Percentiles rank a stretch among this genome's conserved stretches.
Evolutionary conservation across 305 asterid species (phyloP).

Genomic region (Fraxinus dipetala): DNA sequence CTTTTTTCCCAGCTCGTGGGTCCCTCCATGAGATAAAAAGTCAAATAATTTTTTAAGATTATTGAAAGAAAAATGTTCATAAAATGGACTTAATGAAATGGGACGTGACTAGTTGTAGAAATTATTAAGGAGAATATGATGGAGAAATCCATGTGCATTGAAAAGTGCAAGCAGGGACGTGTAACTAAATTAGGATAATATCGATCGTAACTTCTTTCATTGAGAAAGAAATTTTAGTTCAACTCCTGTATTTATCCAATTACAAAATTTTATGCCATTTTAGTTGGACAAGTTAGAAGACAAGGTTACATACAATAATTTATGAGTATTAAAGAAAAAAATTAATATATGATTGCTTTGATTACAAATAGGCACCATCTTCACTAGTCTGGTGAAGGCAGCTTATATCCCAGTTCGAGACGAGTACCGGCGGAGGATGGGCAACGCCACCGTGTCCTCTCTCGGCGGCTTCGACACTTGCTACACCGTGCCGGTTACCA

Average conservation of each 20-base stretch:
- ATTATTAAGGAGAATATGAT: not conserved
- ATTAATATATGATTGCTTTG: not conserved
- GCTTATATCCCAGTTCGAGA: conserved; percentile 78
- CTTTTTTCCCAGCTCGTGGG: too few species aligned
- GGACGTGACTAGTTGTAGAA: not conserved
- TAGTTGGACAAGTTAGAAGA: not conserved
- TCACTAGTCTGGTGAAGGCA: conserved; percentile 70
- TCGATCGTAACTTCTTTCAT: not conserved
- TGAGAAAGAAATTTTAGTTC: not conserved
- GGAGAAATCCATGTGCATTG: not conserved
- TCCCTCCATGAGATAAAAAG: too few species aligned
- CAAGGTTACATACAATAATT: not conserved
- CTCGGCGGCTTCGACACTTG: conserved; percentile 97
- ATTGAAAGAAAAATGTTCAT: not conserved
- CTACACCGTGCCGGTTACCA: conserved; percentile 55
- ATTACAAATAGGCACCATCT: conserved; percentile 55
- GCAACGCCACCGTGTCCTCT: conserved; percentile 53
- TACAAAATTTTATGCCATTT: not conserved
- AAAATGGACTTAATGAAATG: not conserved
- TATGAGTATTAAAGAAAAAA: not conserved
- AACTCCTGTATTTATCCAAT: not conserved
- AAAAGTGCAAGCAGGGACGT: not conserved
- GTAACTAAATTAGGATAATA: not conserved
- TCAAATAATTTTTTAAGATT: not conserved
- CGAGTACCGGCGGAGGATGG: conserved; percentile 79